Conservation (phyloP, 345 rosid genomes). For the Eucalyptus grandis region DNA sequence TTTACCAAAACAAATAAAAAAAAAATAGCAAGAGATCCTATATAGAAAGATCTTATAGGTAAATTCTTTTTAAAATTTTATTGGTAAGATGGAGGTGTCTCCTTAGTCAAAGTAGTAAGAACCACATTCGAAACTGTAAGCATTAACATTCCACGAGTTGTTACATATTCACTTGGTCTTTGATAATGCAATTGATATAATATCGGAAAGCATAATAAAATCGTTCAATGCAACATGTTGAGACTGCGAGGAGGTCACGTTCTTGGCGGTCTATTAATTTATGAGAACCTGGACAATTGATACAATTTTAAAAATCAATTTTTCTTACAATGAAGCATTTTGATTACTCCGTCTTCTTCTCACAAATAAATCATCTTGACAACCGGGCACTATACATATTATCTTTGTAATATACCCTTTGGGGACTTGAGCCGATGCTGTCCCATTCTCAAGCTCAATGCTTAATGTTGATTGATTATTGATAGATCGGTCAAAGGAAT, state of each 20-base stretch:
- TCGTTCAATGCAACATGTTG: neutral
- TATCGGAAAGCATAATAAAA: neutral
- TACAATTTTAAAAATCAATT: neutral
- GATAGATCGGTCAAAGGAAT: no score
- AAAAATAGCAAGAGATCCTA: neutral
- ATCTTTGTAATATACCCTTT: neutral
- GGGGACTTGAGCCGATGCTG: neutral
- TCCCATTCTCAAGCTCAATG: neutral
- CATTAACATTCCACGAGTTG: no score
- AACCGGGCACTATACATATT: neutral
- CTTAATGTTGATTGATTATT: neutral
- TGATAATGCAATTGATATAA: no score
- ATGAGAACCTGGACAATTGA: neutral
- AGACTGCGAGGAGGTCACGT: neutral
- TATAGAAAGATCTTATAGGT: neutral
- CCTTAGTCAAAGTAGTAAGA: neutral
- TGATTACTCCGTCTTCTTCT: neutral
- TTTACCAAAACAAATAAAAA: neutral
- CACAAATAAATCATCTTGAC: neutral
- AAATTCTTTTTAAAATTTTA: neutral
- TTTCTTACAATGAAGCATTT: neutral
- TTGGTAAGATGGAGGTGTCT: neutral
- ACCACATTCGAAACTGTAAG: no score
- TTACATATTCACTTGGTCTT: no score
- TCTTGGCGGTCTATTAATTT: neutral